Base-by-base conservation (phyloP, 140 eudicot species). In the Oenanthe javanica region DNA sequence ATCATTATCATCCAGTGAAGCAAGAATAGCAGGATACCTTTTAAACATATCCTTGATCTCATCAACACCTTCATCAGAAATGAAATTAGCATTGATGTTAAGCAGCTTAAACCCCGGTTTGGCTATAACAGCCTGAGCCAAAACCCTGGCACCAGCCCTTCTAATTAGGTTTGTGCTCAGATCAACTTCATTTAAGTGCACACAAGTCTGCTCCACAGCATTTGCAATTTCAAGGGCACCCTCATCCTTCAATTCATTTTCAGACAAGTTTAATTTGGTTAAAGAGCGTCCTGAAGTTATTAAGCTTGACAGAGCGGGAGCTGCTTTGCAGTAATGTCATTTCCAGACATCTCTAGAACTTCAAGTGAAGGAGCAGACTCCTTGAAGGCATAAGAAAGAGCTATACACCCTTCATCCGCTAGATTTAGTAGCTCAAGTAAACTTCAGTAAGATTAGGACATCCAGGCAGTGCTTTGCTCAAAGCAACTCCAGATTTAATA, bases 1-100 rank as follows among this genome's bases (percentile, higher is more conserved):
- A 79, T 90, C 94, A 50, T 94, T 94, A 78, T 91, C 93, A 73
- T 94, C 97, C 52, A 94, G 84, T 31, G 97, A 89, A 48, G 97
- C 97, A 72, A 95, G 90, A 77, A 73, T 81, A 67, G 80, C 79
- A 9, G 92, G 90, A n/a, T 81, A 83, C 76, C 80, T 83, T 85
- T 89, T 84, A 19, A 95, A 92, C 3, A 90, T 73, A 48, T 77
- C 97, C 19, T 75, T 86, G 18, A 95, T 87, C 61, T 89, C 97
- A 61, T 90, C 95, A 66, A 95, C 23, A 48, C 97, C 99, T 70
- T 95, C 91, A 83, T 89, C 87, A 48, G 99, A 88, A 38, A 95
- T 83, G 81, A 79, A 87, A 81, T 95, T 95, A 2, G 91, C 94
- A 77, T 95, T 85, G 48, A 95, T 84, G 55, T 95, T 92, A 14